Evolutionary conservation across 306 rosid species (phyloP), one percentile per base, ranked within the genome.

Genomic region (Gillenia trifoliata): DNA sequence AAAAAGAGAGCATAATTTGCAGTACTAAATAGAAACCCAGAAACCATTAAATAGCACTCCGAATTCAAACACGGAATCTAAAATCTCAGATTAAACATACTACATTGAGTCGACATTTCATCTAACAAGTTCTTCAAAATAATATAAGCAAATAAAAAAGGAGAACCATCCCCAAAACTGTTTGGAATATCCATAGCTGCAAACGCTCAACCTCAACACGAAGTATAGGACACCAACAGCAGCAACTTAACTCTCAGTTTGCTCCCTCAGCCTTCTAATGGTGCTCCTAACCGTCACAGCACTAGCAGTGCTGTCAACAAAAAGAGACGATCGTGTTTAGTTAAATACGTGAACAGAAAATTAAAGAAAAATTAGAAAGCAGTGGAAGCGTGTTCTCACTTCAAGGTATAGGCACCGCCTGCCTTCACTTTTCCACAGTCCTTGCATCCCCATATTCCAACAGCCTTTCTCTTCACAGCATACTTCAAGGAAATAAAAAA

Each of bases 401-500:
- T 91, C 86, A 88, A 76, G 33, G 92, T 91, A 81, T 91, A 91
- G 68, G 89, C 97, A 65, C 97, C 97, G 5, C 92, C 92, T 0
- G 97, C 94, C 75, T 91, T 89, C 73, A 89, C 94, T 86, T 91
- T 91, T 38, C 97, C 97, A 60, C 97, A 91, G 79, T 91, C 97
- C 84, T 91, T 91, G 86, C 94, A 91, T 31, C 94, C 94, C 97
- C 94, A 91, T 70, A 91, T 91, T 80, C 97, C 97, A 26, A 91
- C 94, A 19, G 88, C 92, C 82, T 91, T 89, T 70, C 97, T 91
- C 86, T 91, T 91, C 87, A 91, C 97, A 28, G 94, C 94, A 75
- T 82, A 91, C 92, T 91, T 84, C 36, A 72, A 38, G 61, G 17
- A 81, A 68, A 36, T 40, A 57, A 64, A 64, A 64, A 28, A 6